These are phyloP conservation scores for Saccharomyces uvarum DNA, from an alignment of 1,139 yeast genomes.

Conservation along the genomic window DNA sequence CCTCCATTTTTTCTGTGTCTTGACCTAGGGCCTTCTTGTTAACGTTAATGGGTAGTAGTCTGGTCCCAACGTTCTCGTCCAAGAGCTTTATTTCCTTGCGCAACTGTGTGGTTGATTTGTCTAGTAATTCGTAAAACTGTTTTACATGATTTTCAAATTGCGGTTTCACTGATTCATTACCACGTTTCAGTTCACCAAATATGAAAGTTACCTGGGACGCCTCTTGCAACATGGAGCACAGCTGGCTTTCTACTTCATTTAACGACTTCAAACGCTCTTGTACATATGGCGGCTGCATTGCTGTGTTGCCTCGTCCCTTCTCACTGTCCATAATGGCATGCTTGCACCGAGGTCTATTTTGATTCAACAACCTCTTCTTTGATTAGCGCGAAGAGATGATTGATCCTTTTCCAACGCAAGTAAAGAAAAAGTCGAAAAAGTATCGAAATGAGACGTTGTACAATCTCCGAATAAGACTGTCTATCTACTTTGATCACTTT, in stretches of 20 bases:
- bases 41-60: slow-evolving; percentile 27
- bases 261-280: slow-evolving; percentile 34
- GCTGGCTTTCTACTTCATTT: slow-evolving; percentile 34
- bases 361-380: neutral
- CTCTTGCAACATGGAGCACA: slow-evolving; percentile 34
- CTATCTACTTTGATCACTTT: no score
- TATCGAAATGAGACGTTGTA: no score
- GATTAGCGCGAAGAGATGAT: neutral
- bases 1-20: slow-evolving; percentile 28
- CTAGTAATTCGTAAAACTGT: slow-evolving; percentile 23
- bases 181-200: slow-evolving; percentile 27
- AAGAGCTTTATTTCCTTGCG: slow-evolving; percentile 25
- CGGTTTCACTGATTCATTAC: slow-evolving; percentile 23
- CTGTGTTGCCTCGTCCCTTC: neutral
- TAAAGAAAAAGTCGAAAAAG: neutral
- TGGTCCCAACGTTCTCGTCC: slow-evolving; percentile 28
- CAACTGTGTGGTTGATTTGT: slow-evolving; percentile 19
- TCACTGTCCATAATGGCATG: neutral
- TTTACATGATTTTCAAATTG: slow-evolving; percentile 26
- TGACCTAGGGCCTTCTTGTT: slow-evolving; percentile 30
- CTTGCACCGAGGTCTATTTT: neutral
- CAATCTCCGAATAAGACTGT: no score
- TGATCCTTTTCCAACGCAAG: neutral
- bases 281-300: slow-evolving; percentile 33
- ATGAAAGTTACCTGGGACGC: slow-evolving; percentile 37